phyloP scores from a whole-genome alignment of 179 eudicot genomes.

The Sideroxylon spinosum region DNA sequence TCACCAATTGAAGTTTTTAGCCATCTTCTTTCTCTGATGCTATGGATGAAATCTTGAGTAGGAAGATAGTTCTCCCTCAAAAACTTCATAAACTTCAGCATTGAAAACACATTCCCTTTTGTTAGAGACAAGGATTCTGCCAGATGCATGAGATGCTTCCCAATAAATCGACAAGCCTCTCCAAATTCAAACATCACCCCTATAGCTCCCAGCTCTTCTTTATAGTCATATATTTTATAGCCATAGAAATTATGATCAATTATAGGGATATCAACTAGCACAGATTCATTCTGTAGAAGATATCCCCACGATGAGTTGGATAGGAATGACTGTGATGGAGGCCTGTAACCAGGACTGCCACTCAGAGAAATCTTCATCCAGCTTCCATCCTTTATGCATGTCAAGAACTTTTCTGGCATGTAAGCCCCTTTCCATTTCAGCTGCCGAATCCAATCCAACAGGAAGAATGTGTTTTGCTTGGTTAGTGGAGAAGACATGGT shows the following conservation, averaged over 20 bases:
- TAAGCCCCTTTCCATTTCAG: constrained; percentile 21
- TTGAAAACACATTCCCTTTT: constrained; percentile 37
- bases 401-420: constrained; percentile 38
- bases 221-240: constrained; percentile 27
- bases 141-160: constrained; percentile 44
- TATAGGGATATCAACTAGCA: constrained; percentile 58
- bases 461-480: constrained; percentile 41
- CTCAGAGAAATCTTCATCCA: constrained; percentile 56
- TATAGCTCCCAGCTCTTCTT: constrained; percentile 39
- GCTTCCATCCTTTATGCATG: constrained; percentile 40
- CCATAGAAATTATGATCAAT: constrained; percentile 46
- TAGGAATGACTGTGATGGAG: constrained; percentile 57
- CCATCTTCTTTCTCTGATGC: constrained; percentile 42
- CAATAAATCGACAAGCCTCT: constrained; percentile 50
- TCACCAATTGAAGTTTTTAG: constrained; percentile 47
- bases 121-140: constrained; percentile 38
- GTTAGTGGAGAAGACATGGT: constrained; percentile 44
- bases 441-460: constrained; percentile 49
- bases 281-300: constrained; percentile 49
- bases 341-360: constrained; percentile 34
- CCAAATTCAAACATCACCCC: constrained; percentile 51
- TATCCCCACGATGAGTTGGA: constrained; percentile 38
- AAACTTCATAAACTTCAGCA: constrained; percentile 46
- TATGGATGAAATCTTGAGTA: constrained; percentile 34
- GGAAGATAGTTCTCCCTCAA: constrained; percentile 38